Evolutionary conservation across 805 yeast genomes (phyloP), one percentile per base, ranked within the genome.

Genomic region (Saturnispora halmiae): DNA sequence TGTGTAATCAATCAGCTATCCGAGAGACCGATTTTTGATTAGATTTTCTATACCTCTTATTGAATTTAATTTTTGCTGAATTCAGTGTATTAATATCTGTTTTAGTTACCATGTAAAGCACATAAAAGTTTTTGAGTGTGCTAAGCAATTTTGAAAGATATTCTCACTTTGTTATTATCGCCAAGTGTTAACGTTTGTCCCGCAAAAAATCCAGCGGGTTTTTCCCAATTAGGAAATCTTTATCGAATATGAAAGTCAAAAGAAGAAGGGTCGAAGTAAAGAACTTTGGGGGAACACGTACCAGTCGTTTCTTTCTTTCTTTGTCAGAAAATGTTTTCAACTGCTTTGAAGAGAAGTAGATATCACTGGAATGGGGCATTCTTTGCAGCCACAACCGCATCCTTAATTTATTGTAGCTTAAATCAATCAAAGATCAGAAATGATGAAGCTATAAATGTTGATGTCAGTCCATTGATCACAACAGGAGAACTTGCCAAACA

Each of bases 1-100:
- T 74, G 76, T 74, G 79, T 54, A 58, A 51, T 8, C 63, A 65
- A 46, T 66, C 76, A 4, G 67, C 65, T 19, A 71, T 73, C 22
- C 49, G 50, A 1, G 60, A 50, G 14, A 52, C 42, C 1, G 75
- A 72, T 46, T 70, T 72, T 38, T 30, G 14, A 30, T 9, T 14
- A 6, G 11, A 22, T 22, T 22, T 10, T 22, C 9, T 22, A 22
- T 22, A 22, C 26, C 26, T n/a, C n/a, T n/a, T n/a, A n/a, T n/a
- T n/a, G n/a, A n/a, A n/a, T n/a, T n/a, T n/a, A n/a, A n/a, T n/a
- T n/a, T n/a, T n/a, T n/a, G n/a, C n/a, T n/a, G n/a, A n/a, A n/a
- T n/a, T n/a, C n/a, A n/a, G n/a, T n/a, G n/a, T n/a, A n/a, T n/a
- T n/a, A n/a, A n/a, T n/a, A n/a, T n/a, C n/a, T n/a, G n/a, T n/a